Conservation (phyloP, 345 rosid genomes). For the Jatropha curcas region DNA sequence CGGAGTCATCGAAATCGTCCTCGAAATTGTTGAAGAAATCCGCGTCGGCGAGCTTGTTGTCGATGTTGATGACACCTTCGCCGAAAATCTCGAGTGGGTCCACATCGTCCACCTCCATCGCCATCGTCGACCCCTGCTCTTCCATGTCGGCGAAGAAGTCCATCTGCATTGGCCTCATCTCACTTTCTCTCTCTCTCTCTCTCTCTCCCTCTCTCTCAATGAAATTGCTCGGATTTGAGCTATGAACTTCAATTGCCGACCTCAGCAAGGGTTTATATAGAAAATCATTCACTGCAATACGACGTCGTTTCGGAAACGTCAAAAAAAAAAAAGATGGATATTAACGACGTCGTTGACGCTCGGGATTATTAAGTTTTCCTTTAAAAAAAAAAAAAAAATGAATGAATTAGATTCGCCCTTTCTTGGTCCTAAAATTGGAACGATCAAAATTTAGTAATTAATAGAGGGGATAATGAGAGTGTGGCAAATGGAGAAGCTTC, state of each 20-base stretch:
- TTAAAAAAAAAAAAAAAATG: too few species aligned
- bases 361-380: too few species aligned
- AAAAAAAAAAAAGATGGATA: neutral
- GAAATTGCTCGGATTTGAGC: neutral
- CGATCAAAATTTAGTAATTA: neutral
- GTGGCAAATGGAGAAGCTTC: constrained; percentile 45
- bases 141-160: constrained; percentile 70
- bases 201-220: neutral
- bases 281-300: neutral
- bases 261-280: neutral
- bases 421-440: neutral
- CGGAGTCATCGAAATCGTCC: constrained; percentile 88
- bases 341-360: neutral
- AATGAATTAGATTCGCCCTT: neutral
- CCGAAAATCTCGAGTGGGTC: constrained; percentile 68
- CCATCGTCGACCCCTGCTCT: constrained; percentile 66
- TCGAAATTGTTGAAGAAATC: constrained; percentile 88
- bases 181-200: neutral
- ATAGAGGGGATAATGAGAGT: constrained; percentile 31
- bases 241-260: too few species aligned
- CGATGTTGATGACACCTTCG: constrained; percentile 58
- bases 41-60: constrained; percentile 74
- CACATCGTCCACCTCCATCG: constrained; percentile 89
- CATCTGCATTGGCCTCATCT: constrained; percentile 75
- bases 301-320: neutral